Evolutionary conservation across 371 early-diverging fungal species (phyloP).

Genomic region (Actinomortierella wolfii): DNA sequence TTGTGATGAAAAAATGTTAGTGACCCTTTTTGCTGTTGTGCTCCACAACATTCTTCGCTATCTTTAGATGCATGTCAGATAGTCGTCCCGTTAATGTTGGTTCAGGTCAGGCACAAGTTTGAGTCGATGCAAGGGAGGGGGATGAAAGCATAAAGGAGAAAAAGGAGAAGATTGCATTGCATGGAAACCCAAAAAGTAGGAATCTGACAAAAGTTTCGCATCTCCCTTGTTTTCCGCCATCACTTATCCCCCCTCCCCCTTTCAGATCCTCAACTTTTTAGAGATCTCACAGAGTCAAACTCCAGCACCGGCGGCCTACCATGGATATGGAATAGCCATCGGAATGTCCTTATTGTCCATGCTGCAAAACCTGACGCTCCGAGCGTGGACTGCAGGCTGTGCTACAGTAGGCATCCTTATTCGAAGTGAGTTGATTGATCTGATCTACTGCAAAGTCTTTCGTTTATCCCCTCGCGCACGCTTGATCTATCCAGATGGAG

Average conservation of each 20-base stretch:
- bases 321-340: slow-evolving; percentile 17
- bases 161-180: too few species aligned
- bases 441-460: slow-evolving; percentile 59
- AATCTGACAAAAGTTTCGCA: too few species aligned
- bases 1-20: too few species aligned
- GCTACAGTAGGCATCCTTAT: slow-evolving; percentile 46
- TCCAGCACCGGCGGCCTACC: slow-evolving; percentile 9
- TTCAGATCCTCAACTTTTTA: slow-evolving; percentile 10
- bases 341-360: slow-evolving; percentile 13
- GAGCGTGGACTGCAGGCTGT: slow-evolving; percentile 19
- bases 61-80: slow-evolving; percentile 12
- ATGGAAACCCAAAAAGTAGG: too few species aligned
- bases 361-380: slow-evolving; percentile 6
- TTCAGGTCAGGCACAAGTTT: neutral
- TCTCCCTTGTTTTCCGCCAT: too few species aligned
- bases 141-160: too few species aligned
- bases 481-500: slow-evolving; percentile 57
- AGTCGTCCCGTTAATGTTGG: neutral
- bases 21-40: neutral
- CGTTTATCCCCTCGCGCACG: slow-evolving; percentile 7
- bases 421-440: slow-evolving; percentile 53
- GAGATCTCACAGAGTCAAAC: slow-evolving; percentile 9
- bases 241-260: neutral
- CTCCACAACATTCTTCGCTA: neutral
- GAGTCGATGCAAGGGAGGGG: too few species aligned